Conservation (phyloP, 2,329 filamentous ascomycete genomes). For the Fusarium sambucinum region DNA sequence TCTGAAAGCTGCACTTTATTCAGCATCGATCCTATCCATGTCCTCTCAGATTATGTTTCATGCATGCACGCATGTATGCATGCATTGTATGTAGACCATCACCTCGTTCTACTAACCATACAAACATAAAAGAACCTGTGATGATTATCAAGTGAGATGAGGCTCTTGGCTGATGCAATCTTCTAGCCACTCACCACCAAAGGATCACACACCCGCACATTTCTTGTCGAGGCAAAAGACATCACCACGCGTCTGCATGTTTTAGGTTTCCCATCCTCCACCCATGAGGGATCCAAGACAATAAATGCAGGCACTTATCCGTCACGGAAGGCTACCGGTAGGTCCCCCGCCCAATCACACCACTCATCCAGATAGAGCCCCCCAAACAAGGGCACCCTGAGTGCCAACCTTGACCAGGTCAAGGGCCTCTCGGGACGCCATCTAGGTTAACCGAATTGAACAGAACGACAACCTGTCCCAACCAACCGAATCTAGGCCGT, state of each 20-base stretch:
- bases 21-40: slow-evolving; percentile 4
- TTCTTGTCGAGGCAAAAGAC: background rate
- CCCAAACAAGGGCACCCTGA: slow-evolving; percentile 26
- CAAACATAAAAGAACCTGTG: background rate
- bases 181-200: slow-evolving; percentile 3
- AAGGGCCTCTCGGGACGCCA: slow-evolving; percentile 29
- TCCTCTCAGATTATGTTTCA: slow-evolving; percentile 17
- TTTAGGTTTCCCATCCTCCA: slow-evolving; percentile 12
- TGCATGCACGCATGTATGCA: background rate
- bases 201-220: background rate
- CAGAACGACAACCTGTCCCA: background rate
- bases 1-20: background rate
- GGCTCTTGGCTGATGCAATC: slow-evolving; percentile 10
- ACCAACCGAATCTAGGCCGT: slow-evolving; percentile 11
- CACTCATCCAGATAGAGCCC: background rate
- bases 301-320: slow-evolving; percentile 31
- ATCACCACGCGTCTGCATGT: slow-evolving; percentile 3
- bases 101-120: background rate
- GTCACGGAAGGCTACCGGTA: slow-evolving; percentile 25
- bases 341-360: slow-evolving; percentile 31
- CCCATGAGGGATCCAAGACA: slow-evolving; percentile 14
- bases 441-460: slow-evolving; percentile 19
- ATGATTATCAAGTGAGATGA: background rate
- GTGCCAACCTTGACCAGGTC: slow-evolving; percentile 8
- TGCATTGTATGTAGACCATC: background rate